A percentile compares a stretch with the other conserved stretches of the same genome.
phyloP scores from a whole-genome alignment of 2,329 filamentous ascomycete genomes.

The Didymella sp. region DNA sequence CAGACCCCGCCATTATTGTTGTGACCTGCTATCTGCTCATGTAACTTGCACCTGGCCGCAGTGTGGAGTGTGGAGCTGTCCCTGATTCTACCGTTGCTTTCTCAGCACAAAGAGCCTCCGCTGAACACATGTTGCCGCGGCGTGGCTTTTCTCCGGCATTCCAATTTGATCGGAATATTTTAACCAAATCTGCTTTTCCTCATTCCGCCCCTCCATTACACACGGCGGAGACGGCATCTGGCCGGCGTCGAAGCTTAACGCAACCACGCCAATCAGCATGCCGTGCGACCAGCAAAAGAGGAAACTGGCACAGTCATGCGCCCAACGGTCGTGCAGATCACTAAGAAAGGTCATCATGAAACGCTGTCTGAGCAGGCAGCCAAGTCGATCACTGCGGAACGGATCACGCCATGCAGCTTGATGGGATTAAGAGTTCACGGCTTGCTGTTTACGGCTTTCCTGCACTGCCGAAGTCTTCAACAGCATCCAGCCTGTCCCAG shows the following conservation, averaged over 20 bases:
- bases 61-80: neutral
- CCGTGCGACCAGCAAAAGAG: conserved; percentile 28
- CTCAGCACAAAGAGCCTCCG: neutral
- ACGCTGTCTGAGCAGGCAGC: conserved; percentile 15
- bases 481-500: conserved; percentile 75
- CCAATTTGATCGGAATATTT: conserved; percentile 14
- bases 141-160: conserved; percentile 14
- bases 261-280: conserved; percentile 34
- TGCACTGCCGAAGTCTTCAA: conserved; percentile 66
- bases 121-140: conserved; percentile 12
- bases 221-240: conserved; percentile 26
- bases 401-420: conserved; percentile 26
- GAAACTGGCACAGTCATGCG: conserved; percentile 45
- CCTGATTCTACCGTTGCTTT: neutral
- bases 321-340: conserved; percentile 48
- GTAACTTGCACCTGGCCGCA: neutral
- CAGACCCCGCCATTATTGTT: conserved; percentile 9
- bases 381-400: conserved; percentile 24
- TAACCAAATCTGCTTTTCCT: conserved; percentile 8
- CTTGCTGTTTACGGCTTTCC: conserved; percentile 13
- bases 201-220: conserved; percentile 27
- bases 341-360: conserved; percentile 15
- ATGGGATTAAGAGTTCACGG: neutral
- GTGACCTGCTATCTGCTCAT: neutral
- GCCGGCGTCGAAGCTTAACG: conserved; percentile 41